Evolutionary conservation across 2,329 filamentous ascomycete species (phyloP), one percentile per base, ranked within the genome.

Genomic region (Corinectria fuckeliana): DNA sequence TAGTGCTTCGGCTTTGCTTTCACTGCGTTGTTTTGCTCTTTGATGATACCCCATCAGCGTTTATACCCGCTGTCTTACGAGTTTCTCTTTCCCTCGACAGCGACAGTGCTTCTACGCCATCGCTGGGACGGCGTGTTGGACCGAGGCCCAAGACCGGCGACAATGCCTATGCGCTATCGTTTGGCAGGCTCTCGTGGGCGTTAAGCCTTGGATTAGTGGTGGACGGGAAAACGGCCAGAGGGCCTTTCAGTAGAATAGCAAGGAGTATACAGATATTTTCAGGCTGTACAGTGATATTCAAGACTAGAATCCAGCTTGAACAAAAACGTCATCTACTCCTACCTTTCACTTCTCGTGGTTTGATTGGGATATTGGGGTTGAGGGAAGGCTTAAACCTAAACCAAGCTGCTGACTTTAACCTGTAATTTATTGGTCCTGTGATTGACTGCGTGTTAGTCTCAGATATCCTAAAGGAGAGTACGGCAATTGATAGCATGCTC

Each of bases 71-170:
- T 75, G 75, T 79, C 77, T 71, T 70, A 74, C 77, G 77, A 78
- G 76, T 70, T 67, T 65, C 36, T 50, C 61, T 63, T 70, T 58
- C 61, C 50, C 77, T 83, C 80, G 81, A 80, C 80, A 78, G 80
- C 78, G 80, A 83, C 72, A 83, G 81, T 82, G 81, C 81, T 81
- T 62, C 73, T 82, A 82, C 81, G 81, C 81, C 81, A 83, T 83
- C 76, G 79, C 79, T 80, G 80, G 78, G 81, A 82, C 80, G 80
- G 80, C 75, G 80, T 78, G 76, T 81, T 78, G 77, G 74, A 81
- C 80, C 77, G 80, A 80, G 79, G 68, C 73, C 71, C 67, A 69
- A 63, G 60, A 69, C 66, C 68, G 74, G 75, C 80, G 81, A 84
- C 75, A 84, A 83, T 84, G 82, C 82, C 77, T 50, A 59, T 77